Conservation (phyloP, 2,329 filamentous ascomycete species). For the Beauveria australis region DNA sequence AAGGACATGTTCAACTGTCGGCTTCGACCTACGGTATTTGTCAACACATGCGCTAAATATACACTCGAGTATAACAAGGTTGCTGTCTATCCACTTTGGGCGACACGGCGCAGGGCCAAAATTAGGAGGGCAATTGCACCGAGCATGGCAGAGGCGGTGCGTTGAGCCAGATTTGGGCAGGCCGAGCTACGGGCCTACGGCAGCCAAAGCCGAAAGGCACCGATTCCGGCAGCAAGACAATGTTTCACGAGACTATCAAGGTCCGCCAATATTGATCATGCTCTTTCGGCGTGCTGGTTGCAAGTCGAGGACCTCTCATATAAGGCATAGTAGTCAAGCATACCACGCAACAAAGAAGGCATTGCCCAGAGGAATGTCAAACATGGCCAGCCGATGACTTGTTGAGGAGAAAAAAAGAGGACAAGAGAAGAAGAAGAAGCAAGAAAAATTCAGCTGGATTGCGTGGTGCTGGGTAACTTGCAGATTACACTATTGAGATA, state of each 20-base stretch:
- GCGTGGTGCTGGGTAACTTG: too few species aligned
- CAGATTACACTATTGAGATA: too few species aligned
- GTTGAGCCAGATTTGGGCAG: neutral
- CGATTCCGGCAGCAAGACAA: neutral
- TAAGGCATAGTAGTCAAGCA: too few species aligned
- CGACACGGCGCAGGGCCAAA: neutral
- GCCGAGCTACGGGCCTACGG: neutral
- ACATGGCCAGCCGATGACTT: too few species aligned
- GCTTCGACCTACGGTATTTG: neutral
- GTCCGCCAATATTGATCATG: neutral
- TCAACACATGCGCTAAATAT: neutral
- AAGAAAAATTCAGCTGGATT: too few species aligned
- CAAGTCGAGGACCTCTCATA: too few species aligned
- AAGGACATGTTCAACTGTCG: too few species aligned
- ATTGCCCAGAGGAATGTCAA: too few species aligned
- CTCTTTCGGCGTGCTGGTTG: too few species aligned
- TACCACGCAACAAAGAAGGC: too few species aligned
- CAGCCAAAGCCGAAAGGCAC: neutral
- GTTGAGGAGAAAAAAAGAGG: too few species aligned
- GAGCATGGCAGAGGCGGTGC: neutral
- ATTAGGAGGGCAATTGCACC: neutral
- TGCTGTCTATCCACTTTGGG: neutral
- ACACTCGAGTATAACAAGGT: neutral
- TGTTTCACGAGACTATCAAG: neutral
- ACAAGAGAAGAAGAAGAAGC: too few species aligned